Evolutionary conservation across 164 flowering plant species (phyloP), one percentile per base, ranked within the genome.

Genomic region (Hamamelis virginiana): DNA sequence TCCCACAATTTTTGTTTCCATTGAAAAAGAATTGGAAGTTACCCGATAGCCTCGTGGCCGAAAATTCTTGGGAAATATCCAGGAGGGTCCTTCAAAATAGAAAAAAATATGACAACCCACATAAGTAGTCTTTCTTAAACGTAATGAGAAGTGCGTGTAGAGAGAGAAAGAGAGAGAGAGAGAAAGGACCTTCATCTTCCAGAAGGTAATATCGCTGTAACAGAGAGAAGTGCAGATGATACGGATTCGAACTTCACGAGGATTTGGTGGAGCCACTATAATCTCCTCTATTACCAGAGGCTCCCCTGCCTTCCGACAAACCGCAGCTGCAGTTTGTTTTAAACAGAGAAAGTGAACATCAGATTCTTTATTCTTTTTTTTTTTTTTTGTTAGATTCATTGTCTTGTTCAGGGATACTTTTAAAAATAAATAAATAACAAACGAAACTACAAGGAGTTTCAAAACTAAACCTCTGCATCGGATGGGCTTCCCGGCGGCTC

Each of bases 1-100:
- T 2, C 8, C 15, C 46, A 1, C 53, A 27, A n/a, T n/a, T n/a
- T n/a, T 33, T 33, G 41, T 33, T 33, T 33, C 21, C 25, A 25
- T 44, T 58, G 59, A 71, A 9, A 28, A 0, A 43, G 0, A 16
- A 14, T 9, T 19, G 0, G n/a, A 27, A 44, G 67, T 79, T 69
- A 89, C 94, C 95, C 95, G n/a, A 82, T 69, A 21, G 95, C 89
- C 67, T 89, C 95, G 63, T 87, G 94, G 4, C 94, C 94, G 0
- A 89, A 71, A 60, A 89, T 82, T 69, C 87, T 83, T 8, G 95
- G 95, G 71, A 75, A 77, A 60, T 59, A 73, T 8, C 51, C 89
- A 41, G 90, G 88, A 26, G 78, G 80, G 9, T 59, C 91, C 94
- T 89, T 57, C 47, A 75, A 72, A 33, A 33, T 2, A 2, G 41